These are phyloP conservation scores for Tetrahymena elliotti DNA, from an alignment of 73 alveolate genomes.

Conservation along the genomic window DNA sequence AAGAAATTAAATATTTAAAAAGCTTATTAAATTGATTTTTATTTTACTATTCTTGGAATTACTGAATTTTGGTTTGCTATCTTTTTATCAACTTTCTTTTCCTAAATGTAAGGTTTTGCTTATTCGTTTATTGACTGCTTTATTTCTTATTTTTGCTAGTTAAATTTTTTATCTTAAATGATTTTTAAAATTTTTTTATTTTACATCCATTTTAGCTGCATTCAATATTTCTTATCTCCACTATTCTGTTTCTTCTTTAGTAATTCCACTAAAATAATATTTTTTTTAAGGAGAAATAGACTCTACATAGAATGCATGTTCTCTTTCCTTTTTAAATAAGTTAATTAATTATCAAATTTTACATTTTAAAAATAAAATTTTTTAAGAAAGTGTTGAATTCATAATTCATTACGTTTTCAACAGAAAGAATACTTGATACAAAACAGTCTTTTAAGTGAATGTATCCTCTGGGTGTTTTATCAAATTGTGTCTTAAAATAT, in stretches of 20 bases:
- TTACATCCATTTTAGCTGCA: constrained; percentile 18
- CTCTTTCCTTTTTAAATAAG: constrained; percentile 1
- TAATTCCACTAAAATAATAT: constrained; percentile 30
- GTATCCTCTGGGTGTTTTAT: constrained; percentile 37
- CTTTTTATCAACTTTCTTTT: not conserved
- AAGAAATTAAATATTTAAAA: not conserved
- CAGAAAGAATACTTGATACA: constrained; percentile 2
- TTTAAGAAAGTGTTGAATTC: too few species aligned
- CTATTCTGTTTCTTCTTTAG: constrained; percentile 26
- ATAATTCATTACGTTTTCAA: not conserved
- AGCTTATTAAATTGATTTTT: not conserved
- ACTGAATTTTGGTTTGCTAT: not conserved
- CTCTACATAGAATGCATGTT: constrained; percentile 33
- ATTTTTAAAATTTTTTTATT: not conserved
- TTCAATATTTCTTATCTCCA: constrained; percentile 32
- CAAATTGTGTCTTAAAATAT: constrained; percentile 26
- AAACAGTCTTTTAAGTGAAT: constrained; percentile 26
- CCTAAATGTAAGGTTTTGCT: not conserved
- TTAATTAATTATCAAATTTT: too few species aligned
- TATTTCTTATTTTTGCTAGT: constrained; percentile 2
- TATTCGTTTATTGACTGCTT: not conserved
- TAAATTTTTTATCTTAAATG: not conserved
- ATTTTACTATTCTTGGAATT: not conserved
- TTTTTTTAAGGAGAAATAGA: not conserved
- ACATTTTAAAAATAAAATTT: too few species aligned